Evolutionary conservation across 306 rosid genomes (phyloP).

Genomic region (Fagus sylvatica): DNA sequence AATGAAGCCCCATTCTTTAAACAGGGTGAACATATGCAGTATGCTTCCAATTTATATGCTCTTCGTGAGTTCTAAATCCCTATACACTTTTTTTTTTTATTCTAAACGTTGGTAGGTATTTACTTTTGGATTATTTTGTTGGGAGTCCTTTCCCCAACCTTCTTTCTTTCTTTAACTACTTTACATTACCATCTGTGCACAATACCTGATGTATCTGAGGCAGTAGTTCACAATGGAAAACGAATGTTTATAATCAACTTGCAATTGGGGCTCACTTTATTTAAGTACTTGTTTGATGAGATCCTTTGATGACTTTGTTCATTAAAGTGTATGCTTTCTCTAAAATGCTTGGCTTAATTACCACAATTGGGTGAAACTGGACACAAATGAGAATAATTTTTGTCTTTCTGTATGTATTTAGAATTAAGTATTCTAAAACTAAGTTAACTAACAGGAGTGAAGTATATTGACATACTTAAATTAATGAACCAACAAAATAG

Average conservation of each 20-base stretch:
- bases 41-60: constrained; percentile 40
- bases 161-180: background rate
- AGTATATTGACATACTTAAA: background rate
- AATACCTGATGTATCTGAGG: background rate
- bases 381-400: background rate
- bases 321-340: background rate
- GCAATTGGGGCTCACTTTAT: background rate
- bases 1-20: constrained; percentile 28
- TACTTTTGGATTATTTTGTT: background rate
- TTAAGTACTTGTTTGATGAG: background rate
- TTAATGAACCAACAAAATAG: background rate
- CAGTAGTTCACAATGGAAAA: background rate
- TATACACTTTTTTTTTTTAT: background rate
- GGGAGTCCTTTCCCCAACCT: background rate
- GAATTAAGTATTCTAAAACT: background rate
- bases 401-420: too few species aligned
- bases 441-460: background rate
- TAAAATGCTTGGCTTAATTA: background rate
- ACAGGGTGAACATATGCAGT: constrained; percentile 31
- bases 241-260: background rate
- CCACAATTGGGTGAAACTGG: background rate
- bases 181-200: background rate
- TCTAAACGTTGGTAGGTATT: background rate
- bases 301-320: background rate
- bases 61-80: constrained; percentile 50